phyloP scores from a whole-genome alignment of 306 rosid species.

The Cyamopsis tetragonoloba region DNA sequence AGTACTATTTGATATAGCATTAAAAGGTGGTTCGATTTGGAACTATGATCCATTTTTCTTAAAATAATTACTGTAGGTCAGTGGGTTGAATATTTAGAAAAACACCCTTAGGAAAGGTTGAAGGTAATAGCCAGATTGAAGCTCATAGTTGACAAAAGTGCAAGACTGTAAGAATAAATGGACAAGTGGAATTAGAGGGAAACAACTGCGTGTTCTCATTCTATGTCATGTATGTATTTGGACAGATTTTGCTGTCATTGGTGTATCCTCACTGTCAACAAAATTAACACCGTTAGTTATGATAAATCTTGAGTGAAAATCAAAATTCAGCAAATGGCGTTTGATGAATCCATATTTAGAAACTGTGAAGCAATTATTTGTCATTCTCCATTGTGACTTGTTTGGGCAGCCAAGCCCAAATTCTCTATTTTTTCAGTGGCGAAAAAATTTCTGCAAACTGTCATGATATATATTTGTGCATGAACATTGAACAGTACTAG shows the following conservation, averaged over 20 bases:
- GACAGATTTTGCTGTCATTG: not conserved
- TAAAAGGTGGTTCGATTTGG: not conserved
- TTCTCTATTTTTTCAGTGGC: no score
- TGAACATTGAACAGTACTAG: not conserved
- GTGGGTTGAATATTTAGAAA: constrained; percentile 5
- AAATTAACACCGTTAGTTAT: not conserved
- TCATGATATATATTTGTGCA: not conserved
- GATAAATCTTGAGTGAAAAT: no score
- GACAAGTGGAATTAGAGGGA: not conserved
- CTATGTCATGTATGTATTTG: not conserved
- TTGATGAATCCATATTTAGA: not conserved
- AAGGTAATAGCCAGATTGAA: not conserved
- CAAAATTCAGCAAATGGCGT: not conserved
- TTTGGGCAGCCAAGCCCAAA: not conserved
- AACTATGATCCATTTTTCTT: not conserved
- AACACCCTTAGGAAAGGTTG: not conserved
- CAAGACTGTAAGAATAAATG: not conserved
- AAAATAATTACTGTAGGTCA: not conserved
- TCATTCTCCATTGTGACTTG: not conserved
- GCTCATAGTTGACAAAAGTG: not conserved
- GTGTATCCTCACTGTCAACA: not conserved
- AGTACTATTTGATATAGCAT: not conserved
- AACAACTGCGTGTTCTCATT: not conserved
- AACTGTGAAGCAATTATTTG: not conserved
- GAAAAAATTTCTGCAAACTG: not conserved